phyloP scores from a whole-genome alignment of 441 rosid genomes.

The Aquilaria agallochum region DNA sequence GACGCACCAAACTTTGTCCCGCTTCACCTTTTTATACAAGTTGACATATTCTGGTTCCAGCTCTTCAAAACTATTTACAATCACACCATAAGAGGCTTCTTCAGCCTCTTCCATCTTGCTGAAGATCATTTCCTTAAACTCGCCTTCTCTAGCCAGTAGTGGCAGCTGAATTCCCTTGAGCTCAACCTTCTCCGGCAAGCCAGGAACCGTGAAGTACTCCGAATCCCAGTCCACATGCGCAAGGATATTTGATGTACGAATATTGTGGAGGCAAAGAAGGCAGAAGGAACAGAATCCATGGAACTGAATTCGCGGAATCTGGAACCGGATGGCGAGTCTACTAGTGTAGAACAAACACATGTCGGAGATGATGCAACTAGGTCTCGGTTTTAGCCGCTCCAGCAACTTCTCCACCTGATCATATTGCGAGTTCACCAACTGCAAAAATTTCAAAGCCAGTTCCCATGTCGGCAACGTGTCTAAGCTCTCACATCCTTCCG shows the following conservation, averaged over 20 bases:
- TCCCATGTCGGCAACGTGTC: conserved; percentile 15
- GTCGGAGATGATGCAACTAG: conserved; percentile 32
- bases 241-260: background rate
- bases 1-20: conserved; percentile 30
- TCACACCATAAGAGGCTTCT: conserved; percentile 19
- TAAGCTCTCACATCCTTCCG: conserved; percentile 20
- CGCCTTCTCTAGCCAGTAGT: background rate
- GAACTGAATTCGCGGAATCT: conserved; percentile 25
- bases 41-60: conserved; percentile 25
- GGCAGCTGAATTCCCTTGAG: too few species aligned
- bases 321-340: background rate
- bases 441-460: conserved; percentile 13
- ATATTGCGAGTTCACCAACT: conserved; percentile 16
- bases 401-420: conserved; percentile 24
- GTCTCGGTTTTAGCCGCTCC: conserved; percentile 10
- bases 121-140: background rate
- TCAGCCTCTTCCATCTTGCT: conserved; percentile 12
- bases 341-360: conserved; percentile 11
- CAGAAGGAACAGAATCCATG: conserved; percentile 28
- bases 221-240: background rate
- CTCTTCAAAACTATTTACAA: conserved; percentile 33
- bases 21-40: conserved; percentile 18
- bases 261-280: conserved; percentile 20
- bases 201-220: too few species aligned
- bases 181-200: too few species aligned